phyloP scores from a whole-genome alignment of 1,284 basidiomycete genomes.

The Heterobasidion irregulare region DNA sequence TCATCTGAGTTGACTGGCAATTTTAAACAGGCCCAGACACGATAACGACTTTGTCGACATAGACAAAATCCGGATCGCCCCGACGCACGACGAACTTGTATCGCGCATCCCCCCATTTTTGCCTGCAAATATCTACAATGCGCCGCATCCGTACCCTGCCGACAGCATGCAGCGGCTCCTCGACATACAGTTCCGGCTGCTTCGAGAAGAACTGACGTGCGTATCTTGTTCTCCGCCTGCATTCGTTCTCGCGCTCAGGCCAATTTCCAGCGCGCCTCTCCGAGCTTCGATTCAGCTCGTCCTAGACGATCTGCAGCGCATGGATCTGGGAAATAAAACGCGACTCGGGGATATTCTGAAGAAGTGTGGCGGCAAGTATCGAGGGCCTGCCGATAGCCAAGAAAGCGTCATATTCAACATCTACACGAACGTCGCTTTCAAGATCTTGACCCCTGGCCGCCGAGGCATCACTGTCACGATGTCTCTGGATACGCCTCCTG shows the following conservation, averaged over 20 bases:
- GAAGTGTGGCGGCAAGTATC: conserved; percentile 17
- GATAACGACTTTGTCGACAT: conserved; percentile 58
- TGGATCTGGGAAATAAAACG: conserved; percentile 8
- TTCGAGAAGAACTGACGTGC: conserved; percentile 62
- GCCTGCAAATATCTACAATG: conserved; percentile 46
- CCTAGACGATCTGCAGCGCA: conserved; percentile 20
- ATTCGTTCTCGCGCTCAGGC: neutral
- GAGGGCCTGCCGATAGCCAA: conserved; percentile 18
- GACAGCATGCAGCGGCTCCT: conserved; percentile 51
- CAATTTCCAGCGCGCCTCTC: conserved; percentile 18
- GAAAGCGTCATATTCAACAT: conserved; percentile 21
- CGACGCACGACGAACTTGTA: conserved; percentile 53
- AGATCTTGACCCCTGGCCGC: conserved; percentile 14
- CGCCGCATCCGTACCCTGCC: conserved; percentile 48
- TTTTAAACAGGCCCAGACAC: conserved; percentile 43
- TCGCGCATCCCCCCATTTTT: conserved; percentile 39
- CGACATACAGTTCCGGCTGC: conserved; percentile 62
- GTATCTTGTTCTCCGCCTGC: conserved; percentile 13
- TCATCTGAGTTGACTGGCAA: conserved; percentile 25
- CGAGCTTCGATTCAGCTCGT: conserved; percentile 22
- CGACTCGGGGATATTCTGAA: conserved; percentile 16
- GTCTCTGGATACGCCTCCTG: conserved; percentile 19
- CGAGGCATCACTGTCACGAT: conserved; percentile 17
- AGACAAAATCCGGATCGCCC: conserved; percentile 47
- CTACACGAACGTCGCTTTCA: conserved; percentile 19